Base-by-base conservation (phyloP, 164 flowering plant genomes). In the Kalanchoe fedtschenkoi region DNA sequence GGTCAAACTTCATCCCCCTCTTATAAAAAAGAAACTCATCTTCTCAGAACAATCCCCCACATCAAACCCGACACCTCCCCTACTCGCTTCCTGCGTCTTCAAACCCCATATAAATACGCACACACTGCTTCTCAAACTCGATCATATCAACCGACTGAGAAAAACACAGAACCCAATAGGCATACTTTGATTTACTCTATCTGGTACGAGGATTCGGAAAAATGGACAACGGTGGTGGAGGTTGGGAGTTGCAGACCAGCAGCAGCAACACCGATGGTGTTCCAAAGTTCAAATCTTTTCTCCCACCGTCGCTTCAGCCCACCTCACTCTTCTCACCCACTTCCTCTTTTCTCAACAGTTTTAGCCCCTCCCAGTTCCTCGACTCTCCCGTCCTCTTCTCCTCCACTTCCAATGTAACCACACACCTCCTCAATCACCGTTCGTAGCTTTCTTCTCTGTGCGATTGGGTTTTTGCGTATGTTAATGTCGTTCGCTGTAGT, bases 241-340 rank as follows among this genome's bases (percentile, higher is more conserved):
- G 54, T 51, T 51, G 56, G 56, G 56, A 51, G 15, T n/a, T 44
- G 7, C 56, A 26, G 33, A 24, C 9, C 14, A 29, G 2, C 55
- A 30, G 15, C 19, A 67, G 42, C 14, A 28, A 62, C 39, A 21
- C 66, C 35, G 70, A 69, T 1, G 83, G 84, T 17, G 78, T 81
- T 3, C 84, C 87, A 0, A 85, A 85, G 60, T 85, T 85, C 70
- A 82, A 82, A 72, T 79, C 87, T 1, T 54, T 73, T 9, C 81
- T 77, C 1, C 87, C 87, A 10, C 84, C 85, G n/a, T 75, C 79
- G 0, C 71, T 83, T 8, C 83, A 82, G 9, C 43, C 77, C 11
- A 74, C 83, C 39, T 80, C 87, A 0, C 80, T 80, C 11, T 10
- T 72, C 10, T 14, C 75, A 10, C 53, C 68, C 33, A 78, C 83